Percentiles rank a stretch among this genome's conserved stretches.
Conservation (phyloP, 495 filamentous ascomycete genomes). For the Podospora pseudoanserina region DNA sequence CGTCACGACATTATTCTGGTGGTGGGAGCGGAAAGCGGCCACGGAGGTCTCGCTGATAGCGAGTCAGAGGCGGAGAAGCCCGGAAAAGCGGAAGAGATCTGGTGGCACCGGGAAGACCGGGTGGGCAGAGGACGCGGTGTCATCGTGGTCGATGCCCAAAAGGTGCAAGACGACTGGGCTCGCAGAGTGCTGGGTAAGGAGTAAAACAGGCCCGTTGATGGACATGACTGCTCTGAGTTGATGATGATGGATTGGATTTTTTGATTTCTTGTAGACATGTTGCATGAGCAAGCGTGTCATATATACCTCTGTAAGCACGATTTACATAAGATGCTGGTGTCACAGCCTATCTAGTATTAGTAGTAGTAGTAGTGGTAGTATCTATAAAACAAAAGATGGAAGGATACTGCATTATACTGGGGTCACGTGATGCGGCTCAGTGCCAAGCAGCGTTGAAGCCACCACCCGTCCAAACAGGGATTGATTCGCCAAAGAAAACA, state of each 20-base stretch:
- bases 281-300: neutral
- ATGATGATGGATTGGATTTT: conserved; percentile 13
- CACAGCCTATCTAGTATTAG: neutral
- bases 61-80: conserved; percentile 68
- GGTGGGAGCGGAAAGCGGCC: conserved; percentile 77
- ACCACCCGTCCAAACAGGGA: conserved; percentile 16
- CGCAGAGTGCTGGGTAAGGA: conserved; percentile 69
- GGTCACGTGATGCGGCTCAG: conserved; percentile 28
- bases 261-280: conserved; percentile 10
- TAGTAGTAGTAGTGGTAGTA: neutral
- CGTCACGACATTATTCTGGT: conserved; percentile 75
- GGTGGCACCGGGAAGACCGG: conserved; percentile 79
- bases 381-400: neutral
- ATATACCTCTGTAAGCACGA: neutral
- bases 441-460: conserved; percentile 10
- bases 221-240: neutral
- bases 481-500: conserved; percentile 19
- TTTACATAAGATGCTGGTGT: neutral
- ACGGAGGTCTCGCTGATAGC: conserved; percentile 83
- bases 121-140: conserved; percentile 84
- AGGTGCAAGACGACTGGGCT: conserved; percentile 79
- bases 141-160: conserved; percentile 74
- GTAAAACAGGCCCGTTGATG: conserved; percentile 38
- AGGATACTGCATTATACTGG: neutral
- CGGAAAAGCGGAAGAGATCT: conserved; percentile 55